phyloP scores from a whole-genome alignment of 768 basidiomycete genomes.

The Russula abietina region DNA sequence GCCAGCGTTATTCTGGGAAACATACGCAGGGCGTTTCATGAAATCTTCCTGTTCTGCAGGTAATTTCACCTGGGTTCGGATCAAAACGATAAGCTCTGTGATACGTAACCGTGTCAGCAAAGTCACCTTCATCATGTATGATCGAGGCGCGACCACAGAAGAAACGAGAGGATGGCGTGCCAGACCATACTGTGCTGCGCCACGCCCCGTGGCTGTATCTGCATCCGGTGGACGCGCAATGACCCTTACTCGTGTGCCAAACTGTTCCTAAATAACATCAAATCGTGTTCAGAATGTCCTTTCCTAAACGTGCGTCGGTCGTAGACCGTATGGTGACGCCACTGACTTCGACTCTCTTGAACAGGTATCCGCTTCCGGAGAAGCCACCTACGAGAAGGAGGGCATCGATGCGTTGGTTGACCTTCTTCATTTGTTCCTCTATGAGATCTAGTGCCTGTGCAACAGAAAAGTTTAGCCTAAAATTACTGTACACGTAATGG shows the following conservation, averaged over 20 bases:
- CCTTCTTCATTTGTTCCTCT: slow-evolving; percentile 63
- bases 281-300: slow-evolving; percentile 2
- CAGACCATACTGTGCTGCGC: slow-evolving; percentile 84
- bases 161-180: slow-evolving; percentile 72
- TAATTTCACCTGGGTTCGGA: slow-evolving; percentile 61
- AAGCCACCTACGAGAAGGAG: slow-evolving; percentile 88
- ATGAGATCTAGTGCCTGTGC: slow-evolving; percentile 70
- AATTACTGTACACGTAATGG: slow-evolving; percentile 10
- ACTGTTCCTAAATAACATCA: slow-evolving; percentile 47
- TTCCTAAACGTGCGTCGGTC: slow-evolving; percentile 18
- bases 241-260: slow-evolving; percentile 57
- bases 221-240: slow-evolving; percentile 82
- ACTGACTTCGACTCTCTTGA: slow-evolving; percentile 67
- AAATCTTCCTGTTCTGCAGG: slow-evolving; percentile 84
- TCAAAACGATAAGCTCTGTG: not conserved
- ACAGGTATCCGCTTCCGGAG: slow-evolving; percentile 79
- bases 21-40: slow-evolving; percentile 79
- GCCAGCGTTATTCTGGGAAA: slow-evolving; percentile 69
- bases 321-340: slow-evolving; percentile 3
- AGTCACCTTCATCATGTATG: slow-evolving; percentile 80
- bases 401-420: slow-evolving; percentile 72
- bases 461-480: not conserved
- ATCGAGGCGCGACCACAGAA: slow-evolving; percentile 72
- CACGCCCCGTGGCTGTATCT: slow-evolving; percentile 82
- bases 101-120: not conserved